Percentiles rank a stretch among this genome's conserved stretches.
phyloP scores from a whole-genome alignment of 179 eudicot species.

The Heliamphora pulchella region DNA sequence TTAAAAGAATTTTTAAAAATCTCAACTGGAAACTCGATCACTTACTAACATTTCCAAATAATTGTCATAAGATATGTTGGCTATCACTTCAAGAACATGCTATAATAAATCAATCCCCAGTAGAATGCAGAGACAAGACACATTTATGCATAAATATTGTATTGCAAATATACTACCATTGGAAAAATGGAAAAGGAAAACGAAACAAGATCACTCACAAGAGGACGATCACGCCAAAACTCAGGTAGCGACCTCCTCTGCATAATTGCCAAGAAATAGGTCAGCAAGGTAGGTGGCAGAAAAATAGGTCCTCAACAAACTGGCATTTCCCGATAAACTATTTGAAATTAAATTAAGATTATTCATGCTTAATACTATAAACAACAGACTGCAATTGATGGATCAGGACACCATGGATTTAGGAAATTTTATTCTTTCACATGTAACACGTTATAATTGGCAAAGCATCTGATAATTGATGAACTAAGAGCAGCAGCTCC shows the following conservation, averaged over 20 bases:
- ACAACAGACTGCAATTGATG: constrained; percentile 3
- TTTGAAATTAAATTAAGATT: background rate
- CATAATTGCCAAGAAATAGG: constrained; percentile 14
- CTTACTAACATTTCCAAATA: background rate
- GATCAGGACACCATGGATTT: background rate
- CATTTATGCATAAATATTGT: background rate
- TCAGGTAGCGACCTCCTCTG: constrained; percentile 87
- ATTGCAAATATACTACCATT: background rate
- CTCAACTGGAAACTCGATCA: background rate
- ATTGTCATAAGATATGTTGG: background rate
- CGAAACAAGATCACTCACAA: constrained; percentile 40
- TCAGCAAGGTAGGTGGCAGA: constrained; percentile 4
- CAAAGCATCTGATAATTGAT: background rate
- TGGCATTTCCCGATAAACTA: background rate
- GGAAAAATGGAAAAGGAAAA: background rate
- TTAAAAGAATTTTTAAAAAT: constrained; percentile 13
- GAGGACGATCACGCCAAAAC: constrained; percentile 79
- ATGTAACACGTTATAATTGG: background rate
- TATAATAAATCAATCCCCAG: background rate
- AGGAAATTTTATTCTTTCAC: background rate
- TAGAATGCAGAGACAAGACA: background rate
- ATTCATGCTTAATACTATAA: background rate
- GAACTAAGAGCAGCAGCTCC: background rate
- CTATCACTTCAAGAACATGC: background rate
- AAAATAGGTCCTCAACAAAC: background rate